Conservation (phyloP, 345 rosid species). For the Kernera saxatilis region DNA sequence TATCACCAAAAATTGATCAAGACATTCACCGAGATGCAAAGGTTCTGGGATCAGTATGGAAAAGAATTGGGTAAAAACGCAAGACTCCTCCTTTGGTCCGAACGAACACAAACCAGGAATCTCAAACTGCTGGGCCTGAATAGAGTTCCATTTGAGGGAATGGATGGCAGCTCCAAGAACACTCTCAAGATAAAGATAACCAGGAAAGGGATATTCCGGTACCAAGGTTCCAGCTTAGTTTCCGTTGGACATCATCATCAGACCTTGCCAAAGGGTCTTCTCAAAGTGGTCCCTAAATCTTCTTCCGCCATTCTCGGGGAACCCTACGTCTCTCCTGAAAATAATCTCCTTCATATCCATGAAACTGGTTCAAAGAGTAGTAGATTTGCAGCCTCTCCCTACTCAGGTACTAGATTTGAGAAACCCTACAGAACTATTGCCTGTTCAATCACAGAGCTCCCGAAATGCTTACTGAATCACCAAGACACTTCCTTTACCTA, state of each 20-base stretch:
- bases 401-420: slow-evolving; percentile 23
- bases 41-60: slow-evolving; percentile 41
- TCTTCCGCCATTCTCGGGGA: slow-evolving; percentile 31
- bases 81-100: slow-evolving; percentile 44
- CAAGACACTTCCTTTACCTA: slow-evolving; percentile 27
- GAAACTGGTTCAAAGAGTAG: slow-evolving; percentile 12
- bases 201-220: slow-evolving; percentile 23
- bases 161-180: slow-evolving; percentile 30
- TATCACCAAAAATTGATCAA: slow-evolving; percentile 46
- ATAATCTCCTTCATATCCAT: neutral
- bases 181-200: slow-evolving; percentile 39
- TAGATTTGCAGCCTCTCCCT: slow-evolving; percentile 24
- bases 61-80: slow-evolving; percentile 23
- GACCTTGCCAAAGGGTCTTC: slow-evolving; percentile 47
- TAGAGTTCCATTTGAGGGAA: slow-evolving; percentile 36
- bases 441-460: slow-evolving; percentile 27
- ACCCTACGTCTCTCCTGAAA: slow-evolving; percentile 22
- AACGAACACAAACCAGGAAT: slow-evolving; percentile 32
- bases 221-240: slow-evolving; percentile 24
- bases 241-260: slow-evolving; percentile 30
- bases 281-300: slow-evolving; percentile 48
- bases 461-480: slow-evolving; percentile 34
- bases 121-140: slow-evolving; percentile 51
- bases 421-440: slow-evolving; percentile 26
- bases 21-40: slow-evolving; percentile 42